Percentiles rank a stretch among this genome's conserved stretches.
Evolutionary conservation across 306 rosid species (phyloP).

Genomic region (Prunus armeniaca): DNA sequence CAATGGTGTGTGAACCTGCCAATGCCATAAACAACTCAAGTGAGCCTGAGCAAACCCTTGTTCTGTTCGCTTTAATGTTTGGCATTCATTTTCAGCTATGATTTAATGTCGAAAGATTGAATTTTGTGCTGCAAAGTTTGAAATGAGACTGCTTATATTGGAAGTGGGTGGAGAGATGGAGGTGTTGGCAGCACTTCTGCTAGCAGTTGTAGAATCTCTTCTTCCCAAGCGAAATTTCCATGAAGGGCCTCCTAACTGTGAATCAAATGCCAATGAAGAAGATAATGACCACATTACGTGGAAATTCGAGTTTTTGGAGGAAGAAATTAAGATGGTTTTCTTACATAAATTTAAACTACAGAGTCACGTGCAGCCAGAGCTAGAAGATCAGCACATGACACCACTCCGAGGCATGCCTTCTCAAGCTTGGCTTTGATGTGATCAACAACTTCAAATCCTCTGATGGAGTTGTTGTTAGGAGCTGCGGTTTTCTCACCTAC

Average conservation of each 20-base stretch:
- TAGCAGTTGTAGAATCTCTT: slow-evolving; percentile 60
- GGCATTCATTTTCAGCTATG: too few relatives aligned
- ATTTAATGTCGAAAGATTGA: too few relatives aligned
- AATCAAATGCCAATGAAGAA: slow-evolving; percentile 13
- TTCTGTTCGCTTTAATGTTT: too few relatives aligned
- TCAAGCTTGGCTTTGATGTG: slow-evolving; percentile 51
- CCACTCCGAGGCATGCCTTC: slow-evolving; percentile 49
- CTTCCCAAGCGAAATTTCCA: slow-evolving; percentile 62
- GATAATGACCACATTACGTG: neutral
- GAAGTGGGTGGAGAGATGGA: slow-evolving; percentile 35
- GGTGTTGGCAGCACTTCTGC: slow-evolving; percentile 40
- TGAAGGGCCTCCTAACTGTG: slow-evolving; percentile 57
- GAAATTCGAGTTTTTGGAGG: neutral
- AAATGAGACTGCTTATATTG: slow-evolving; percentile 19
- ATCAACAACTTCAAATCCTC: slow-evolving; percentile 55
- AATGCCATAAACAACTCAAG: neutral
- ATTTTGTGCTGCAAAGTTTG: slow-evolving; percentile 38
- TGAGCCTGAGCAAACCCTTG: too few relatives aligned
- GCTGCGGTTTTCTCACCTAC: slow-evolving; percentile 59
- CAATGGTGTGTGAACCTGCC: slow-evolving; percentile 59
- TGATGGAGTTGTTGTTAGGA: slow-evolving; percentile 46
- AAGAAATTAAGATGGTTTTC: neutral
- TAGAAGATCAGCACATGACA: slow-evolving; percentile 70
- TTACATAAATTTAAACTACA: slow-evolving; percentile 40
- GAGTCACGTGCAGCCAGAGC: slow-evolving; percentile 59